Conservation (phyloP, 164 flowering plant species). For the Berberis thunbergii region DNA sequence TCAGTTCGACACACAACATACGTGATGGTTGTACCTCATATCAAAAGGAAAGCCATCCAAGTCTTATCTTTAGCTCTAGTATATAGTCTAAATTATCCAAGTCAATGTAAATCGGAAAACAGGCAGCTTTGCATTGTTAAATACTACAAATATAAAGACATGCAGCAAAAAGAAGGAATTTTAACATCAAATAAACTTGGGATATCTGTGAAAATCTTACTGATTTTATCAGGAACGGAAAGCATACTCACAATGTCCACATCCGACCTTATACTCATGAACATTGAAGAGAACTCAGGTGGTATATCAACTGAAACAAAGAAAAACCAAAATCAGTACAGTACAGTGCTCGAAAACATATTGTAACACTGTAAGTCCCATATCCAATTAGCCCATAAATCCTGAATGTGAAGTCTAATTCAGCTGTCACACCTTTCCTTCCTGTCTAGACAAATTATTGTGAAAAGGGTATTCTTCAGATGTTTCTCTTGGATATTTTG, state of each 20-base stretch:
- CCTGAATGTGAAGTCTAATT: neutral
- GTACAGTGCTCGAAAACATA: neutral
- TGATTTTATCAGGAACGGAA: neutral
- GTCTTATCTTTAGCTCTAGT: neutral
- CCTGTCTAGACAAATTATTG: too few species aligned
- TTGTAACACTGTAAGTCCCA: neutral
- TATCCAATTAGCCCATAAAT: neutral
- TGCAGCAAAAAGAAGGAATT: neutral
- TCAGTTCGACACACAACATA: neutral
- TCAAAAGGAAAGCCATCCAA: neutral
- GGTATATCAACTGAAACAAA: slow-evolving; percentile 79
- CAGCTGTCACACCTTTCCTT: neutral
- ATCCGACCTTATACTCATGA: slow-evolving; percentile 47
- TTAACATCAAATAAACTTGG: neutral
- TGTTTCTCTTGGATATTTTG: neutral
- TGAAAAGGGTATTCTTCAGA: too few species aligned
- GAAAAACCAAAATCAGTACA: slow-evolving; percentile 9
- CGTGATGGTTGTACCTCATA: neutral
- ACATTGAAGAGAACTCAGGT: slow-evolving; percentile 68
- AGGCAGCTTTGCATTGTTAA: too few species aligned
- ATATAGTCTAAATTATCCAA: neutral
- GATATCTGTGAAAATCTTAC: neutral
- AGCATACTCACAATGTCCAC: slow-evolving; percentile 51
- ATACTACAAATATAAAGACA: neutral
- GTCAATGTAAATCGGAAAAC: neutral